A percentile compares a stretch with the other conserved stretches of the same genome.
phyloP scores from a whole-genome alignment of 148 eudicot species.

The Heliamphora exappendiculata region DNA sequence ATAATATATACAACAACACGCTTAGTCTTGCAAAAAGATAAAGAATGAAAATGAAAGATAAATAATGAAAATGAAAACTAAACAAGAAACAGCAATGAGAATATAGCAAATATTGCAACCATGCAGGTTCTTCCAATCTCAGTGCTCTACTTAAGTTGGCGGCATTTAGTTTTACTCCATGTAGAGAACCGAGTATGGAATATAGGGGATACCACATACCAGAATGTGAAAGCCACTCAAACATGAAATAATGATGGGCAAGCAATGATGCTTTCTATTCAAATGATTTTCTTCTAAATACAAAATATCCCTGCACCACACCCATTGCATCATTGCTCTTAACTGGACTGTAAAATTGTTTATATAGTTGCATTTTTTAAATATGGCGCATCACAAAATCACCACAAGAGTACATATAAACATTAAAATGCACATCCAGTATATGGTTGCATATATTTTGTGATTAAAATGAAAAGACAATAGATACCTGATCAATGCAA shows the following conservation, averaged over 20 bases:
- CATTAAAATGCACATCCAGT: neutral
- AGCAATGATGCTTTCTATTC: neutral
- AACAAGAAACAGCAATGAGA: neutral
- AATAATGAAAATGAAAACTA: neutral
- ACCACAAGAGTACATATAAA: neutral
- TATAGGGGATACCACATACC: neutral
- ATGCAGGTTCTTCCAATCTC: slow-evolving; percentile 6
- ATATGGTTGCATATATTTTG: neutral
- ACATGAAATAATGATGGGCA: neutral
- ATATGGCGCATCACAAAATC: neutral
- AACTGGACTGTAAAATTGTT: neutral
- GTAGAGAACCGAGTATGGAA: neutral
- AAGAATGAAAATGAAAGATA: neutral
- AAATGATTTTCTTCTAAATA: neutral
- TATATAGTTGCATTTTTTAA: neutral
- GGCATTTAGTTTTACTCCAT: neutral
- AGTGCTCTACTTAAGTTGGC: neutral
- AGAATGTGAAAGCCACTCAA: neutral
- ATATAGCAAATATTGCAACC: neutral
- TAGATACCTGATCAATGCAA: slow-evolving; percentile 93
- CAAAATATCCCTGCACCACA: neutral
- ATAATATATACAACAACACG: too few relatives aligned
- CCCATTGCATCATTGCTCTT: neutral
- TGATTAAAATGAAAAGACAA: slow-evolving; percentile 2
- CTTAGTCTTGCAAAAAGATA: too few relatives aligned